Conservation (phyloP, 768 basidiomycete genomes). For the Pulveroboletus ravenelii region DNA sequence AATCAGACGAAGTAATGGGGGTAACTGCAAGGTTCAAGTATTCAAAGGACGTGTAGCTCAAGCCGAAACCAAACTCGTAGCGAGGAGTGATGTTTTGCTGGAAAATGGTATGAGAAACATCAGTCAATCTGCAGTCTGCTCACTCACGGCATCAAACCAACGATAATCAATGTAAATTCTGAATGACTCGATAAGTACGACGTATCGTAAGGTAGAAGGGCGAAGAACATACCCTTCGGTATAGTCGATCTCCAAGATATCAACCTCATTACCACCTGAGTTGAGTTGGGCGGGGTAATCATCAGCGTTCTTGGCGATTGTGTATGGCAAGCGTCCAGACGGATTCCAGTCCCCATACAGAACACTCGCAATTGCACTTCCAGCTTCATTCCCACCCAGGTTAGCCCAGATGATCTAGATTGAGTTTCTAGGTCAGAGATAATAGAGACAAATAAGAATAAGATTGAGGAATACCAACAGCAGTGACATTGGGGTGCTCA, state of each 20-base stretch:
- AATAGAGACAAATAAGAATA: neutral
- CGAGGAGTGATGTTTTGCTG: constrained; percentile 42
- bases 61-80: constrained; percentile 30
- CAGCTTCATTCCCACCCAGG: constrained; percentile 70
- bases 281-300: constrained; percentile 49
- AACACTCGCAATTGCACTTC: constrained; percentile 74
- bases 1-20: constrained; percentile 25
- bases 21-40: constrained; percentile 57
- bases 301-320: constrained; percentile 54
- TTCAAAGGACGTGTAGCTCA: constrained; percentile 79
- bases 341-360: constrained; percentile 77
- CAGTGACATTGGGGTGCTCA: constrained; percentile 67
- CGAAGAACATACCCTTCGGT: constrained; percentile 39
- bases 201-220: too few relatives aligned
- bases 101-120: too few relatives aligned
- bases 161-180: too few relatives aligned
- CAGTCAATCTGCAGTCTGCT: too few relatives aligned
- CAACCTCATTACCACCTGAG: constrained; percentile 20
- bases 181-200: neutral
- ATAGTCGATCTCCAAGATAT: constrained; percentile 52
- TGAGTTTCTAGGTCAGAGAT: constrained; percentile 16
- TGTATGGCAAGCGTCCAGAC: constrained; percentile 43
- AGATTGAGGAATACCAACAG: constrained; percentile 43
- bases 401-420: constrained; percentile 43
- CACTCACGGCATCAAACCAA: too few relatives aligned